Percentiles rank a stretch among this genome's conserved stretches.
Conservation (phyloP, 1,284 basidiomycete species). For the Ustilago hordei region DNA sequence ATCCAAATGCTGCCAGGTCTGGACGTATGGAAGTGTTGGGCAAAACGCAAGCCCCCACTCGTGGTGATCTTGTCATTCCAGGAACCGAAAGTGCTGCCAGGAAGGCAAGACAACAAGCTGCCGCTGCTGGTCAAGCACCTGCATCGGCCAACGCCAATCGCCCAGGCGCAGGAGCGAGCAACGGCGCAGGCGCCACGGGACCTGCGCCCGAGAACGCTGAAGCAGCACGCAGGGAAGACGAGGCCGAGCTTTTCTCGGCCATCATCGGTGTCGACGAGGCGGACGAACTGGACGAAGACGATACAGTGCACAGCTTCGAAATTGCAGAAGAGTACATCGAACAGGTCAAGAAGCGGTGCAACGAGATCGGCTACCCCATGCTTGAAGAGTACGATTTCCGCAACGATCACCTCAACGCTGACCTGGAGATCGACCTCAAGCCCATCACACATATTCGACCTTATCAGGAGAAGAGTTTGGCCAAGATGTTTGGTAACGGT, state of each 20-base stretch:
- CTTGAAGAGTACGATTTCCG: slow-evolving; percentile 70
- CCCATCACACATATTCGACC: slow-evolving; percentile 69
- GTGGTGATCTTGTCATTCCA: slow-evolving; percentile 64
- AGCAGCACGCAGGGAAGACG: slow-evolving; percentile 50
- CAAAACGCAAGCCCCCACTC: slow-evolving; percentile 56
- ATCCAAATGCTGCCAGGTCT: slow-evolving; percentile 46
- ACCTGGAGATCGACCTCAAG: slow-evolving; percentile 68
- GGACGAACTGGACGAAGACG: slow-evolving; percentile 67
- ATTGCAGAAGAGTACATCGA: slow-evolving; percentile 67
- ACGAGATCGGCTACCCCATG: slow-evolving; percentile 68
- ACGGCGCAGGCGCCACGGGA: slow-evolving; percentile 35
- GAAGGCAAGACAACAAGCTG: slow-evolving; percentile 45
- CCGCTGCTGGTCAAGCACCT: slow-evolving; percentile 28
- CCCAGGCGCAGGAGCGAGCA: slow-evolving; percentile 6
- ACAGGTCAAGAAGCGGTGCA: slow-evolving; percentile 68
- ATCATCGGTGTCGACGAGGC: slow-evolving; percentile 69
- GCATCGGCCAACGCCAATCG: slow-evolving; percentile 17
- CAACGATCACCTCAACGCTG: slow-evolving; percentile 67
- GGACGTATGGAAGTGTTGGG: slow-evolving; percentile 55
- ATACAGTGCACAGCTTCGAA: slow-evolving; percentile 68
- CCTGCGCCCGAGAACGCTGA: slow-evolving; percentile 33
- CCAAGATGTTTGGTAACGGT: slow-evolving; percentile 70
- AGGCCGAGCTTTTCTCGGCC: slow-evolving; percentile 67
- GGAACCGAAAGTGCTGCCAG: slow-evolving; percentile 59
- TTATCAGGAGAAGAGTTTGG: slow-evolving; percentile 68